These are phyloP conservation scores for Hyphopichia burtonii DNA, from an alignment of 1,139 yeast genomes.

Conservation along the genomic window DNA sequence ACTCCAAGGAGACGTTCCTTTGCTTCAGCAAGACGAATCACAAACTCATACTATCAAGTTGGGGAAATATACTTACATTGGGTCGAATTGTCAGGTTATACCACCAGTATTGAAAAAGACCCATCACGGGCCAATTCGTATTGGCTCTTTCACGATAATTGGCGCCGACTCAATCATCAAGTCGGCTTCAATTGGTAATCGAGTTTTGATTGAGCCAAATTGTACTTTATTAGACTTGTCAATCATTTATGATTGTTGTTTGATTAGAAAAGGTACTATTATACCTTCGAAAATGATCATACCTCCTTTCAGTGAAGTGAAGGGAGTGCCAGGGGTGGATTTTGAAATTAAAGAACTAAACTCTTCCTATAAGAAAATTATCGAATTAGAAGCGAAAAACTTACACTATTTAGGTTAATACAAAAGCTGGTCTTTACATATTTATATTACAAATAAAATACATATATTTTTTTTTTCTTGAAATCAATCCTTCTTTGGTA, in stretches of 20 bases:
- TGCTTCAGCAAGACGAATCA: slow-evolving; percentile 4
- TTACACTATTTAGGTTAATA: slow-evolving; percentile 23
- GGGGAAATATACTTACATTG: slow-evolving; percentile 52
- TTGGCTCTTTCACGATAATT: slow-evolving; percentile 61
- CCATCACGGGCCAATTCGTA: slow-evolving; percentile 31
- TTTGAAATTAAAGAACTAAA: slow-evolving; percentile 32
- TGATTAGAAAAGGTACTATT: slow-evolving; percentile 45
- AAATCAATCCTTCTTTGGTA: slow-evolving; percentile 2
- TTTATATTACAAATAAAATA: too few relatives aligned
- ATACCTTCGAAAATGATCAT: slow-evolving; percentile 58
- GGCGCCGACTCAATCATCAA: slow-evolving; percentile 43
- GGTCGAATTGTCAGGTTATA: slow-evolving; percentile 20
- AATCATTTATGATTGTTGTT: slow-evolving; percentile 63
- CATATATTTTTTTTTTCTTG: too few relatives aligned
- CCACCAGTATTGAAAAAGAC: slow-evolving; percentile 29
- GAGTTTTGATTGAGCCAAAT: slow-evolving; percentile 51
- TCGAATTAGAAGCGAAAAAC: slow-evolving; percentile 42
- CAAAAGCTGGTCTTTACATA: neutral
- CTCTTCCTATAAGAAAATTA: slow-evolving; percentile 39
- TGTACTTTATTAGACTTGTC: slow-evolving; percentile 42
- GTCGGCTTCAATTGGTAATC: slow-evolving; percentile 54
- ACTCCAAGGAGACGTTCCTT: slow-evolving; percentile 41
- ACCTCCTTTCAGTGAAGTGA: slow-evolving; percentile 60
- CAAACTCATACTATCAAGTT: slow-evolving; percentile 42
- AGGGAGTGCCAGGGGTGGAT: slow-evolving; percentile 34